Evolutionary conservation across 192 early-diverging fungal species (phyloP).

Genomic region (Linnemannia exigua): DNA sequence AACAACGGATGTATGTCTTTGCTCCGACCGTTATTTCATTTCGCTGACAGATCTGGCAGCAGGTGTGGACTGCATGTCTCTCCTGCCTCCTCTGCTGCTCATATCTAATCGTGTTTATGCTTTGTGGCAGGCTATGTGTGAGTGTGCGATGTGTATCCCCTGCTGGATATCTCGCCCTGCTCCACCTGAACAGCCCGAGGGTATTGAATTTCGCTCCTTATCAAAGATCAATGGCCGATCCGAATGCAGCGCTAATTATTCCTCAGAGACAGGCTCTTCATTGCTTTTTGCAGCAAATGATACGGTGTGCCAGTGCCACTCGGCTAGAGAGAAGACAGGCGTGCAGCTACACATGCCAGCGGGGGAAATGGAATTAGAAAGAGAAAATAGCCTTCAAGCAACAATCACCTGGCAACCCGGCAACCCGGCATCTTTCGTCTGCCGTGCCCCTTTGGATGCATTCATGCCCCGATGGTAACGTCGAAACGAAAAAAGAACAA

Average conservation of each 20-base stretch:
- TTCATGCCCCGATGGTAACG: neutral
- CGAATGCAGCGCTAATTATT: too few species aligned
- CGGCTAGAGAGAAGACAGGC: neutral
- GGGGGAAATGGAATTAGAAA: neutral
- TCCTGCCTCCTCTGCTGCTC: neutral
- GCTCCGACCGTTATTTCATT: slow-evolving; percentile 5
- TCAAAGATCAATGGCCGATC: too few species aligned
- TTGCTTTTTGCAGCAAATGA: too few species aligned
- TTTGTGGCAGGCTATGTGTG: neutral
- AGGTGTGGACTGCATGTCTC: neutral
- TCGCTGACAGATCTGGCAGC: neutral
- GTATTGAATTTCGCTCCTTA: too few species aligned
- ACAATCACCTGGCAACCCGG: neutral
- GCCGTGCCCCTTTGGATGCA: neutral
- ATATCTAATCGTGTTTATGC: neutral
- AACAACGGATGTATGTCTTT: neutral
- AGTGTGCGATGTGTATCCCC: neutral
- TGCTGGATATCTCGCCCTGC: too few species aligned
- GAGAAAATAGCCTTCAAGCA: neutral
- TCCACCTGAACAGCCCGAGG: too few species aligned
- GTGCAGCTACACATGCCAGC: neutral
- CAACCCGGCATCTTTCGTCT: neutral
- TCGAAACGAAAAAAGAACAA: neutral
- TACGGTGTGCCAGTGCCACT: too few species aligned
- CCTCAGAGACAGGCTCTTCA: too few species aligned